Evolutionary conservation across 2,329 filamentous ascomycete genomes (phyloP), one percentile per base, ranked within the genome.

Genomic region (Penicillium thymicola): DNA sequence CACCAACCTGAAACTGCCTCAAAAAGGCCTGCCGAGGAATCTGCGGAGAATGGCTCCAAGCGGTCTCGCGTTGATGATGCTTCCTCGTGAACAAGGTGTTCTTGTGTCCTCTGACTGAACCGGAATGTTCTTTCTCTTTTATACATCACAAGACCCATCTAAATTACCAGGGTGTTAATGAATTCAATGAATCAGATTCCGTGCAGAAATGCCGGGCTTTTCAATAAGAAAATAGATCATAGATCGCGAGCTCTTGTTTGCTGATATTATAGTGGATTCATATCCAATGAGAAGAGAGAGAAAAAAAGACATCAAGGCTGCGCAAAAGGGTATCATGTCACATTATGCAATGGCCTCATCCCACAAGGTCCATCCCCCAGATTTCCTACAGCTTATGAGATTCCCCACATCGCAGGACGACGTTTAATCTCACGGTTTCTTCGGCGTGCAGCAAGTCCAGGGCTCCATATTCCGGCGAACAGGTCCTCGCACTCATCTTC

Each of bases 401-500:
- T 49, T 28, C 68, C 65, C 45, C 68, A 67, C 38, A 67, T 57
- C 18, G 66, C 59, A 37, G 65, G 58, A 51, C 63, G 65, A 51
- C 60, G 63, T 43, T 69, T 70, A 49, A 67, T 56, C 56, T 69
- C 75, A 66, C 70, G 81, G 65, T 66, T 79, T 69, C 73, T 76
- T 71, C 65, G 64, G 14, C 72, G 67, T 41, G 68, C 72, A 40
- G 85, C 85, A 53, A 83, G 64, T 55, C 78, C 76, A 16, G 81
- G 78, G 57, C 75, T 85, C 85, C 85, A 87, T 21, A 85, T 76
- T 0, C 85, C 85, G 16, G 82, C 76, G 66, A 87, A 87, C 30
- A 87, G 61, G 68, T 86, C 84, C 70, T 87, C 85, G 58, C 85
- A 87, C 70, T 87, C 85, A 58, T 87, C 84, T 65, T 87, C 85